Percentiles rank a stretch among this genome's conserved stretches.
Evolutionary conservation across 257 asterid species (phyloP).

Genomic region (Euphrasia confusa): DNA sequence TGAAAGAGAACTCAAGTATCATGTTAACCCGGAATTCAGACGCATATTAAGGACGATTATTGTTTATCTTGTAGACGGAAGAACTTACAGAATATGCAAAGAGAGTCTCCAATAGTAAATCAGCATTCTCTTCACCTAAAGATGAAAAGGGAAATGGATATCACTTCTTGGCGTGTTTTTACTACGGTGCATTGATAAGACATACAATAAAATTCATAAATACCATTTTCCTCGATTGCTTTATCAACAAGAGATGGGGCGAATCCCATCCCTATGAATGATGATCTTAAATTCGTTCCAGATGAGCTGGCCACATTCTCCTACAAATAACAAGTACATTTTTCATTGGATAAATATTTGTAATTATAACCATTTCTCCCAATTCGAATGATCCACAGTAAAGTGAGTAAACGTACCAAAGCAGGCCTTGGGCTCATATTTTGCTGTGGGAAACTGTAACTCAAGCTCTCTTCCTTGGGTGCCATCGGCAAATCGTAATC

Average conservation of each 20-base stretch:
- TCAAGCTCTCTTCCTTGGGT: slow-evolving; percentile 57
- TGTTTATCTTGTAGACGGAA: not conserved
- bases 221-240: slow-evolving; percentile 77
- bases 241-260: slow-evolving; percentile 62
- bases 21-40: slow-evolving; percentile 12
- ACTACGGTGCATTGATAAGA: not conserved
- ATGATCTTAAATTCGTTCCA: slow-evolving; percentile 49
- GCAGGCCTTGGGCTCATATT: slow-evolving; percentile 27
- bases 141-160: slow-evolving; percentile 25
- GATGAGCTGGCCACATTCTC: slow-evolving; percentile 76
- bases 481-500: slow-evolving; percentile 34
- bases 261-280: slow-evolving; percentile 87
- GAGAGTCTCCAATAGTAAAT: slow-evolving; percentile 69
- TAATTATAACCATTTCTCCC: not conserved
- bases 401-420: slow-evolving; percentile 34
- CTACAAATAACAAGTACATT: slow-evolving; percentile 29
- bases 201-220: slow-evolving; percentile 21
- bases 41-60: too few species aligned
- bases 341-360: slow-evolving; percentile 6
- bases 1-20: slow-evolving; percentile 1
- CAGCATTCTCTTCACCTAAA: slow-evolving; percentile 66
- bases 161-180: slow-evolving; percentile 12
- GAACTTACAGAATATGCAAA: slow-evolving; percentile 67
- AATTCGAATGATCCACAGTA: not conserved
- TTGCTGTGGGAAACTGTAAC: slow-evolving; percentile 34